Base-by-base conservation (phyloP, 345 rosid species). In the Citrus hindsii region DNA sequence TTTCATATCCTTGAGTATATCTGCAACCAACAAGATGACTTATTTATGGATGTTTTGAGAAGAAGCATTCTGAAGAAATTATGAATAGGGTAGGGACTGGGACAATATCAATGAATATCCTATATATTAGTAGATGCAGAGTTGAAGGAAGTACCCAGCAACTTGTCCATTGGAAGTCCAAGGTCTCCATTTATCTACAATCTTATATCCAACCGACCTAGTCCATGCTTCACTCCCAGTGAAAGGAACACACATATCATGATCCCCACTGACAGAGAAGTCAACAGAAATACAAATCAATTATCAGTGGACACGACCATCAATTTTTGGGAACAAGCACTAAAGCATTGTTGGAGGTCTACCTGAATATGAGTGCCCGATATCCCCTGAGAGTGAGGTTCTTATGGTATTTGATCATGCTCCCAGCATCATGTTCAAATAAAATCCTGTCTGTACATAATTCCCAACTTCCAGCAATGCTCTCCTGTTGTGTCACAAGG, bases 171-270 rank as follows among this genome's bases (percentile, higher is more conserved):
- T 82, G 33, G 92, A 89, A 61, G 51, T 79, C 99, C 99, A 95
- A 61, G 96, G 83, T 81, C 99, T 87, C 98, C 99, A 93, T 83
- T 90, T 89, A 74, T 95, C 97, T 25, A 88, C 82, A 61, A 90
- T 80, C 40, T 85, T 82, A 72, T 93, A 93, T 76, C 97, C 97
- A 80, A 95, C 46, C 1, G 99, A 87, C 78, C 87, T 86, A 14
- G 98, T 95, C 98, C 97, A 93, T 69, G 98, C 99, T 85, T 93
- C 84, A 51, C 90, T 91, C 3, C 99, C 97, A 0, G 99, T 93
- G 84, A 81, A 95, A 4, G 99, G 99, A 74, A 95, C 92, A 60
- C 97, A 93, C 98, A 95, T 89, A 79, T 92, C 98, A 68, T 95
- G 98, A 88, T 95, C 99, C 67, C 96, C 99, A 6, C 98, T 95